Base-by-base conservation (phyloP, 164 flowering plant genomes). In the Tetrastigma voinierianum region DNA sequence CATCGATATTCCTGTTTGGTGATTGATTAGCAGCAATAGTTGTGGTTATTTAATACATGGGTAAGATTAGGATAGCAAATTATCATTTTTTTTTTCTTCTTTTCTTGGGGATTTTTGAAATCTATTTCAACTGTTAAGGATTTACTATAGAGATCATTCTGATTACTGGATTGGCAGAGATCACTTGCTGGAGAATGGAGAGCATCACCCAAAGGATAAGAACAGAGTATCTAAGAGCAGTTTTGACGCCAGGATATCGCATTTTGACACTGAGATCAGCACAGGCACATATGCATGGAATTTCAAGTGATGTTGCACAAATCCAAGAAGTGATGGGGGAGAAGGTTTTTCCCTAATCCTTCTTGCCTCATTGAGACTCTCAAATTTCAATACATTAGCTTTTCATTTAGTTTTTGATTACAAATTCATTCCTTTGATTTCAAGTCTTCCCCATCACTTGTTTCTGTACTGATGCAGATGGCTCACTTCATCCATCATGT, bases 271-370 rank as follows among this genome's bases (percentile, higher is more conserved):
- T 18, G 70, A 80, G 51, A 60, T 83, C 15, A 87, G 73, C 66
- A 86, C 96, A 2, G 74, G 93, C 45, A 93, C 87, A 88, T 25
- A 85, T 90, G 90, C 90, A 85, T 72, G 89, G 91, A 10, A 80
- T 90, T 63, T 83, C 91, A 15, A 88, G 85, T 62, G 96, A 90
- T 76, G 90, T 85, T 55, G 89, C 90, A 40, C 93, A 84, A 64
- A 84, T 90, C 46, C 93, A 90, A 71, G 96, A 90, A 84, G 96
- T 84, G 0, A 84, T 88, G 86, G 86, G 90, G 3, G 96, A 88
- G 71, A 90, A 88, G 93, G 96, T 90, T n/a, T 3, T 17, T 13
- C 40, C 6, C 40, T 32, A 32, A 32, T 11, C 59, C 10, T 16
- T 45, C 1, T 43, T 21, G 57, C 20, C 21, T 46, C 1, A 1